Evolutionary conservation across 1,284 basidiomycete genomes (phyloP).

Genomic region (Coniophora puteana): DNA sequence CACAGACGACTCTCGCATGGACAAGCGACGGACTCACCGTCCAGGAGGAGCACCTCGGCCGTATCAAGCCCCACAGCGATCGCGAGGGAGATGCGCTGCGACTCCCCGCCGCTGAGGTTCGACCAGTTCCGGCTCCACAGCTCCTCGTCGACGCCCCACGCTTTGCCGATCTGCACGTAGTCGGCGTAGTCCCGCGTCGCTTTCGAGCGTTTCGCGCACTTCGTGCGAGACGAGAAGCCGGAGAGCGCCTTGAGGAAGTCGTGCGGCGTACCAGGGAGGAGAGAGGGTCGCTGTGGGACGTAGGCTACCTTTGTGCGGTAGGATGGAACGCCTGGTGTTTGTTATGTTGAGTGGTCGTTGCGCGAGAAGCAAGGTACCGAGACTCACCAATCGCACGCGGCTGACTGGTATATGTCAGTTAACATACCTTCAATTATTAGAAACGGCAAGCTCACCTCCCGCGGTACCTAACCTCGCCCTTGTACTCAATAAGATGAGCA

Average conservation of each 20-base stretch:
- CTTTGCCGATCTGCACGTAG: conserved; percentile 53
- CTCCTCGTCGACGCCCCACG: conserved; percentile 65
- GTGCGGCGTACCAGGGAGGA: conserved; percentile 76
- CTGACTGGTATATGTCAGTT: conserved; percentile 3
- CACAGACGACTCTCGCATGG: neutral
- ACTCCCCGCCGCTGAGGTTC: conserved; percentile 79
- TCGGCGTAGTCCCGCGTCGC: conserved; percentile 30
- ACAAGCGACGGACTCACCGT: conserved; percentile 51
- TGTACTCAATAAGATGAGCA: conserved; percentile 72
- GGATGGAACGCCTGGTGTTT: conserved; percentile 57
- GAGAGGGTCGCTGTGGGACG: conserved; percentile 80
- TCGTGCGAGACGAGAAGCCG: conserved; percentile 51
- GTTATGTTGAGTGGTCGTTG: conserved; percentile 1
- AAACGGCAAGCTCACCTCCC: conserved; percentile 47
- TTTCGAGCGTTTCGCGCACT: conserved; percentile 18
- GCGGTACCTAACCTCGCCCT: conserved; percentile 59
- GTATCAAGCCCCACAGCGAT: conserved; percentile 68
- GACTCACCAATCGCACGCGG: no score
- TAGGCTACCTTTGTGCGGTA: conserved; percentile 80
- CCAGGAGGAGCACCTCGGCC: conserved; percentile 79
- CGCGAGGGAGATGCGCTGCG: conserved; percentile 77
- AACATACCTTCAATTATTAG: neutral
- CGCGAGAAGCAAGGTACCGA: no score
- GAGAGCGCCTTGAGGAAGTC: conserved; percentile 63
- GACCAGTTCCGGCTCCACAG: conserved; percentile 80